A percentile compares a stretch with the other conserved stretches of the same genome.
Conservation (phyloP, 1,139 yeast species). For the Blastobotrys illinoisensis region DNA sequence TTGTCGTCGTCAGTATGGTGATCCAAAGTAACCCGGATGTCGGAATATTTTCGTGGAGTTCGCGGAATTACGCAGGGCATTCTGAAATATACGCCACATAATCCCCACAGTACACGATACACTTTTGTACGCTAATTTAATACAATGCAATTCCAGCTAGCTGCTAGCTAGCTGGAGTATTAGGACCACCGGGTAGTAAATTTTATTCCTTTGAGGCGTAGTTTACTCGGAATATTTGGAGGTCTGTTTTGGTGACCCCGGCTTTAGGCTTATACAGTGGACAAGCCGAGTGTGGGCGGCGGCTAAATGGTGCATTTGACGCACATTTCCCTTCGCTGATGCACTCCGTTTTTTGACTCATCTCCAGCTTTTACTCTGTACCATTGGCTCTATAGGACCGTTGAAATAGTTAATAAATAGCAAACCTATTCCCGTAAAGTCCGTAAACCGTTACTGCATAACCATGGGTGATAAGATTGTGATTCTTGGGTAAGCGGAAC, state of each 20-base stretch:
- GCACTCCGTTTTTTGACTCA: background rate
- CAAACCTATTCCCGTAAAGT: background rate
- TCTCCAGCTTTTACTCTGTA: no score
- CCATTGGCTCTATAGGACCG: background rate
- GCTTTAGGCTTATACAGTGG: no score
- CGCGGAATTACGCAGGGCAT: background rate
- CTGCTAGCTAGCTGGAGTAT: no score
- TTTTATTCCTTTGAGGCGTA: no score
- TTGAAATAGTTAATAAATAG: background rate
- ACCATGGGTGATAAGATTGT: constrained; percentile 27
- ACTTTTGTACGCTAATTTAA: no score
- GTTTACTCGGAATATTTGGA: no score
- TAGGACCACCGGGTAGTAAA: no score
- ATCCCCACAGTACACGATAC: no score
- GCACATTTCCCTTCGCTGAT: background rate
- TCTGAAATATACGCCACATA: background rate
- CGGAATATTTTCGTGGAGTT: background rate
- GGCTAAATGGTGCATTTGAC: background rate
- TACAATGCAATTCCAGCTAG: no score
- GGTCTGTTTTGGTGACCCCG: no score
- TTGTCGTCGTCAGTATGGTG: background rate
- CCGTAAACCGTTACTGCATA: background rate
- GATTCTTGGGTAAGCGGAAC: constrained; percentile 24
- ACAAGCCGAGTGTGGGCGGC: background rate
- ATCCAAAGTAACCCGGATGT: background rate